Evolutionary conservation across 805 yeast genomes (phyloP).

Genomic region (Candida krabiensis): DNA sequence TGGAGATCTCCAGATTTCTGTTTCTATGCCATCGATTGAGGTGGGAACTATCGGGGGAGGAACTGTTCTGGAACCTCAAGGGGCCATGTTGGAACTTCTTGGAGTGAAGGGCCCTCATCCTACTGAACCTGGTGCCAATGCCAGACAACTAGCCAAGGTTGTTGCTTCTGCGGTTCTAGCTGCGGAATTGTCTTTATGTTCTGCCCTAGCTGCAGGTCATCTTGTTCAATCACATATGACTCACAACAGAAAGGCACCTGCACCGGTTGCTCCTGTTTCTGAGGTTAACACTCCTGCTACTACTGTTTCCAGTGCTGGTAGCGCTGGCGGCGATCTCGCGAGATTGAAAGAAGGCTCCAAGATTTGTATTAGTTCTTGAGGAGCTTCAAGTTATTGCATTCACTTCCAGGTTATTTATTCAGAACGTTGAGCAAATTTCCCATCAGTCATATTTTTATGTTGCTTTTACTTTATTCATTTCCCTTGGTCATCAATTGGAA

Average conservation of each 20-base stretch:
- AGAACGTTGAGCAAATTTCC: too few species aligned
- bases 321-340: conserved; percentile 35
- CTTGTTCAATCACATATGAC: conserved; percentile 97
- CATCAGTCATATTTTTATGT: too few species aligned
- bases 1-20: conserved; percentile 87
- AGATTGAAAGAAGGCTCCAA: conserved; percentile 71
- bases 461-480: too few species aligned
- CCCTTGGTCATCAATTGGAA: too few species aligned
- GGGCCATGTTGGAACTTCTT: conserved; percentile 89
- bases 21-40: conserved; percentile 99
- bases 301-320: conserved; percentile 26
- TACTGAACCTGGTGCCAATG: conserved; percentile 89
- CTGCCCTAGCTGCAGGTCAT: conserved; percentile 98
- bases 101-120: conserved; percentile 97
- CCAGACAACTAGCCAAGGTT: conserved; percentile 87
- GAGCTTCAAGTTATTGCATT: too few species aligned
- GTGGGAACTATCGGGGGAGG: conserved; percentile 99
- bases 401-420: too few species aligned
- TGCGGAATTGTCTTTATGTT: conserved; percentile 89
- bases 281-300: conserved; percentile 29
- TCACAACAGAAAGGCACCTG: conserved; percentile 65
- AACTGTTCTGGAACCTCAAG: conserved; percentile 95
- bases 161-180: conserved; percentile 95
- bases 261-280: conserved; percentile 27
- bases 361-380: conserved; percentile 67